Evolutionary conservation across 495 filamentous ascomycete species (phyloP).

Genomic region (Penicillium simplicissimum): DNA sequence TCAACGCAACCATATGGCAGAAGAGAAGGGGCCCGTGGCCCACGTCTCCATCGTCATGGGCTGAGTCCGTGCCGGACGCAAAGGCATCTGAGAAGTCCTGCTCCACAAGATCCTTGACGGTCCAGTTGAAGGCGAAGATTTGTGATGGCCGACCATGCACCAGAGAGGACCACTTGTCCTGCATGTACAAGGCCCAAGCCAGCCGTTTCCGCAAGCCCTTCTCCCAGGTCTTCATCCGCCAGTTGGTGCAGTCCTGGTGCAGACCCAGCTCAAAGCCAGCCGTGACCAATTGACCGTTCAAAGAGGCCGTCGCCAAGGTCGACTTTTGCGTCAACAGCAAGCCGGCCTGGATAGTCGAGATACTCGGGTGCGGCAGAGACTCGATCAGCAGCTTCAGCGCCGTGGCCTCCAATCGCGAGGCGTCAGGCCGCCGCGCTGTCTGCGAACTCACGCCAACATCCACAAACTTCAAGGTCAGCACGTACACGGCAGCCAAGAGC

Average conservation of each 20-base stretch:
- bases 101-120: slow-evolving; percentile 53
- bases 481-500: slow-evolving; percentile 84
- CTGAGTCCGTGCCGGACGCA: slow-evolving; percentile 31
- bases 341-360: slow-evolving; percentile 93
- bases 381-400: slow-evolving; percentile 71
- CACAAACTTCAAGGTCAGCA: slow-evolving; percentile 89
- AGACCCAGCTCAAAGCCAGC: slow-evolving; percentile 58
- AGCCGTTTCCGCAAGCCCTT: slow-evolving; percentile 57
- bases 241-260: slow-evolving; percentile 57
- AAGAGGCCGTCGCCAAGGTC: slow-evolving; percentile 78
- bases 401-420: slow-evolving; percentile 72
- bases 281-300: slow-evolving; percentile 74
- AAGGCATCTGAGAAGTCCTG: slow-evolving; percentile 51
- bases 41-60: slow-evolving; percentile 40
- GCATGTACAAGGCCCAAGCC: slow-evolving; percentile 60
- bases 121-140: slow-evolving; percentile 58
- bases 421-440: slow-evolving; percentile 66
- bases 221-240: slow-evolving; percentile 56
- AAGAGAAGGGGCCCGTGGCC: slow-evolving; percentile 54
- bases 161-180: slow-evolving; percentile 61
- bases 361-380: slow-evolving; percentile 79
- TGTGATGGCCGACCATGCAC: slow-evolving; percentile 58
- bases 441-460: slow-evolving; percentile 69
- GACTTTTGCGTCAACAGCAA: slow-evolving; percentile 86
- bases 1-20: slow-evolving; percentile 59